Base-by-base conservation (phyloP, 2,329 filamentous ascomycete genomes). In the Curvularia eragrostidis region DNA sequence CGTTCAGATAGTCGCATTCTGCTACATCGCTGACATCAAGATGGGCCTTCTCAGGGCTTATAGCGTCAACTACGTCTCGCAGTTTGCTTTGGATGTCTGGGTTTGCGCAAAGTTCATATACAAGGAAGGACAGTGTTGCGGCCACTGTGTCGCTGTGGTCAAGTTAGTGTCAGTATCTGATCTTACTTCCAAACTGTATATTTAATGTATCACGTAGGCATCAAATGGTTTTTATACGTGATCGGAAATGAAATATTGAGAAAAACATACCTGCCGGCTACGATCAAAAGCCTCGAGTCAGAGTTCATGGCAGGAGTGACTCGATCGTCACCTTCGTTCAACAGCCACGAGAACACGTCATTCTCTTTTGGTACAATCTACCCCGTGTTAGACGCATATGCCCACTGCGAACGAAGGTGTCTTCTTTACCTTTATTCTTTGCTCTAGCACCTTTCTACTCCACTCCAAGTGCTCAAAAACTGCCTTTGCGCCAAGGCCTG, bases 31-130 rank as follows among this genome's bases (percentile, higher is more conserved):
- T 62, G 30, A 64, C 65, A 1, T 73, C 64, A 3, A 74, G 65
- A 50, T 69, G 66, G 3, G 61, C 36, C 47, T 70, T 68, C 18
- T 57, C 53, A 1, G 63, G 59, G 2, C 50, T 44, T 26, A 64
- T 56, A 5, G 49, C 39, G 48, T 73, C 64, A 24, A 74, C 58
- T 10, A 50, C 48, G 18, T 61, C 58, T 42, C 67, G 69, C 1
- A 73, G 64, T 44, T 65, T 72, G 18, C 46, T 28, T 53, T 73
- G 70, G 0, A 62, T 52, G 1, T 59, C 26, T 8, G 57, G 65
- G 23, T 73, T 56, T 24, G 62, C 63, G 63, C 70, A 74, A 6
- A 75, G 62, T 24, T 75, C 72, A 56, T 70, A 75, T 24, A 62
- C 48, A 12, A 75, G 61, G 54, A 64, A 73, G 6, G 68, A 64